Evolutionary conservation across 2,329 filamentous ascomycete genomes (phyloP).

Genomic region (Lecanicillium sp.): DNA sequence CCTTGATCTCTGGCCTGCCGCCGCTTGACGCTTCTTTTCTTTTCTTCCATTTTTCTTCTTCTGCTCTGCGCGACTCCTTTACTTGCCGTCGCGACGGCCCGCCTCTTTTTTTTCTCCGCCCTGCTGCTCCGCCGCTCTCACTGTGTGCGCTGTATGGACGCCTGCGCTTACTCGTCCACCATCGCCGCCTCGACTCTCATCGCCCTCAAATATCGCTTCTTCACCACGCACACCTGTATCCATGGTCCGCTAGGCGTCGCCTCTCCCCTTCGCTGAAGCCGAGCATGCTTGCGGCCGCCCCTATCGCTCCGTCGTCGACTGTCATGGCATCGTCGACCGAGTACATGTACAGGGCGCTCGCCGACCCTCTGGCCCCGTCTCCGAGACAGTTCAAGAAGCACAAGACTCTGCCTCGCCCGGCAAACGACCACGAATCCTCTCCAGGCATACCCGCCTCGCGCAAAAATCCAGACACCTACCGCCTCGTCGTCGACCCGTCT

Average conservation of each 20-base stretch:
- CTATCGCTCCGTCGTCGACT: conserved; percentile 24
- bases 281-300: conserved; percentile 25
- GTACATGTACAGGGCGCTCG: conserved; percentile 22
- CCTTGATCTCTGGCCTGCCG: too few relatives aligned
- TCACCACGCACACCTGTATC: not conserved
- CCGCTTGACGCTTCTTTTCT: not conserved
- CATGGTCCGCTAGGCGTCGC: not conserved
- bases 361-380: conserved; percentile 20
- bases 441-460: conserved; percentile 19
- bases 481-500: conserved; percentile 25
- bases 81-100: not conserved
- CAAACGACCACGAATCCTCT: conserved; percentile 21
- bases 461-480: conserved; percentile 17
- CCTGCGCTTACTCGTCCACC: not conserved
- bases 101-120: not conserved
- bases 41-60: not conserved
- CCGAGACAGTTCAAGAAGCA: conserved; percentile 41
- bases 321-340: conserved; percentile 29
- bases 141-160: conserved; percentile 1
- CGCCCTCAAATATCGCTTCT: not conserved
- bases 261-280: conserved; percentile 6
- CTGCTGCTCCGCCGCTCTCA: too few relatives aligned
- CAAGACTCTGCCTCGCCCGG: conserved; percentile 37
- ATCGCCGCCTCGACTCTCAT: not conserved
- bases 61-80: not conserved